Evolutionary conservation across 164 flowering plant genomes (phyloP).

Genomic region (Aristolochia californica): DNA sequence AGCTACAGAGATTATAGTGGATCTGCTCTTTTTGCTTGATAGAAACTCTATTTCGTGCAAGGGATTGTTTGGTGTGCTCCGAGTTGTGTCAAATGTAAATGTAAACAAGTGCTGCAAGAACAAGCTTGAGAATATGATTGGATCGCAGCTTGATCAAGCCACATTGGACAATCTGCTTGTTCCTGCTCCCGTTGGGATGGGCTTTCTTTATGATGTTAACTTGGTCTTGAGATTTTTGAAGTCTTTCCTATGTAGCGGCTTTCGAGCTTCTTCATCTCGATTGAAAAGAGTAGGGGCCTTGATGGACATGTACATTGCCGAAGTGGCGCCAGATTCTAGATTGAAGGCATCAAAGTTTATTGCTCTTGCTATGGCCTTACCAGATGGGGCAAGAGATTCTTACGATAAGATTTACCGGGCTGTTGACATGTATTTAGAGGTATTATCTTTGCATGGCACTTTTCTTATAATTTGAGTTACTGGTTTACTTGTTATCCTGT

Average conservation of each 20-base stretch:
- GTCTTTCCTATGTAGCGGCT: conserved; percentile 28
- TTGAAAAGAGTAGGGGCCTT: conserved; percentile 42
- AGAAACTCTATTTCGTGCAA: conserved; percentile 38
- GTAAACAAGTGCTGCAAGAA: conserved; percentile 28
- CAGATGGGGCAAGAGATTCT: conserved; percentile 64
- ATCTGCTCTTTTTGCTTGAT: conserved; percentile 43
- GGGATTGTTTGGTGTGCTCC: conserved; percentile 45
- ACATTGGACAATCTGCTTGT: conserved; percentile 61
- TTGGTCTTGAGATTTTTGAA: conserved; percentile 54
- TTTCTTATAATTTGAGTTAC: not conserved
- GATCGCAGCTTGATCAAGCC: conserved; percentile 58
- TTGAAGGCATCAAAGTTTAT: conserved; percentile 59
- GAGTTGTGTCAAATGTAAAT: conserved; percentile 27
- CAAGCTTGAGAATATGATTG: conserved; percentile 60
- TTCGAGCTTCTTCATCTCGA: conserved; percentile 14
- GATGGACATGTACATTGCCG: conserved; percentile 53
- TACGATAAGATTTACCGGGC: conserved; percentile 56
- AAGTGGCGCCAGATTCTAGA: conserved; percentile 66
- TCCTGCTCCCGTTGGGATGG: conserved; percentile 41
- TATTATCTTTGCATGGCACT: conserved; percentile 10
- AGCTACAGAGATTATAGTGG: conserved; percentile 29
- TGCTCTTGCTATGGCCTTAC: conserved; percentile 41
- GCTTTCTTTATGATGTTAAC: conserved; percentile 54
- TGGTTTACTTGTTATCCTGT: not conserved
- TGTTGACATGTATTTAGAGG: conserved; percentile 69